A percentile compares a stretch with the other conserved stretches of the same genome.
Conservation (phyloP, 2,329 filamentous ascomycete genomes). For the Diaporthe helianthi region DNA sequence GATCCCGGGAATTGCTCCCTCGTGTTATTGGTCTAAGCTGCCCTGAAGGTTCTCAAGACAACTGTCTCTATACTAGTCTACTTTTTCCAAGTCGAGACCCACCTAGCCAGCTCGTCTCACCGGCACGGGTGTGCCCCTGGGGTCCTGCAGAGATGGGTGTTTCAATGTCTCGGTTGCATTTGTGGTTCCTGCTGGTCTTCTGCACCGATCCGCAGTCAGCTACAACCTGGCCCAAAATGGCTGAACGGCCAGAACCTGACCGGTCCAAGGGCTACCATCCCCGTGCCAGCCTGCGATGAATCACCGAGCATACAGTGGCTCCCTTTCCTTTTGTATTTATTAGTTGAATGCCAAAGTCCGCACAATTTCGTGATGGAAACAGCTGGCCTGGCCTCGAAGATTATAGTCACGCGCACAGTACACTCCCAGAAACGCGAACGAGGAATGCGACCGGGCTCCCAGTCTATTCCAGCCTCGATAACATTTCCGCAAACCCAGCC, state of each 20-base stretch:
- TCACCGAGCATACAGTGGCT: background rate
- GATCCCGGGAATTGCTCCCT: conserved; percentile 7
- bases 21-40: conserved; percentile 2
- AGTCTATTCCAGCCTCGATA: conserved; percentile 17
- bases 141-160: conserved; percentile 29
- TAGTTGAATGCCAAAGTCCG: background rate
- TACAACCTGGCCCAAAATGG: background rate
- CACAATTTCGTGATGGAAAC: background rate
- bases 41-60: conserved; percentile 10
- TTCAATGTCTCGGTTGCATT: conserved; percentile 29
- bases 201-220: conserved; percentile 19
- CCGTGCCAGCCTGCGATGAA: background rate
- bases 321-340: background rate
- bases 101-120: conserved; percentile 19
- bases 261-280: background rate
- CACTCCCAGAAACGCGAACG: background rate
- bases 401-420: background rate
- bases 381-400: background rate
- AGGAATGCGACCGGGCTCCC: background rate
- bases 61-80: conserved; percentile 15
- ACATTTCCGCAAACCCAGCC: conserved; percentile 2
- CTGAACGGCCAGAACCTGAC: conserved; percentile 9
- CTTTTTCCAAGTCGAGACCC: conserved; percentile 22
- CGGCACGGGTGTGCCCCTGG: conserved; percentile 16
- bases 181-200: conserved; percentile 26